phyloP scores from a whole-genome alignment of 73 alveolate species.

The Paramecium biaurelia region DNA sequence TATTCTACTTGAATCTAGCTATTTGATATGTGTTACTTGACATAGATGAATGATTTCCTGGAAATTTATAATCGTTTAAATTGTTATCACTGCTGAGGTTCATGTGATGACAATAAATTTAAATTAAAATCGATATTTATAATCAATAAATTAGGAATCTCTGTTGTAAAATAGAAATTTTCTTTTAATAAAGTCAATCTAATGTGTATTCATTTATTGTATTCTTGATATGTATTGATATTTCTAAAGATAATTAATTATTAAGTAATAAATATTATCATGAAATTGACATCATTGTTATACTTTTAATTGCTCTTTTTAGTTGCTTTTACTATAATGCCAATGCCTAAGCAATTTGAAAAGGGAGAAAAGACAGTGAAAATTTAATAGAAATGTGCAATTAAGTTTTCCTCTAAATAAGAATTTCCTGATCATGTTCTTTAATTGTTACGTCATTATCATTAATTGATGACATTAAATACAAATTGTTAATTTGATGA shows the following conservation, averaged over 20 bases:
- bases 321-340: not conserved
- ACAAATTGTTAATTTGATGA: slow-evolving; percentile 6
- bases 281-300: not conserved
- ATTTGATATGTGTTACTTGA: not conserved
- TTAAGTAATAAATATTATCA: not conserved
- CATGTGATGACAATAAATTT: not conserved
- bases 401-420: not conserved
- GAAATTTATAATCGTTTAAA: not conserved
- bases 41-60: not conserved
- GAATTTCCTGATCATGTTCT: not conserved
- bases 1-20: slow-evolving; percentile 33
- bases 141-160: not conserved
- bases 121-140: not conserved
- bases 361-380: slow-evolving; percentile 29
- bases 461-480: not conserved
- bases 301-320: not conserved
- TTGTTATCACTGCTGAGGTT: not conserved
- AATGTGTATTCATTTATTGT: not conserved
- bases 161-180: not conserved
- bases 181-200: not conserved
- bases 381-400: not conserved
- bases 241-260: not conserved
- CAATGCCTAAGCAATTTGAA: not conserved
- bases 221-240: not conserved
- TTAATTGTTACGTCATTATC: not conserved